Base-by-base conservation (phyloP, 768 basidiomycete species). In the Udeniomyces megalosporus region DNA sequence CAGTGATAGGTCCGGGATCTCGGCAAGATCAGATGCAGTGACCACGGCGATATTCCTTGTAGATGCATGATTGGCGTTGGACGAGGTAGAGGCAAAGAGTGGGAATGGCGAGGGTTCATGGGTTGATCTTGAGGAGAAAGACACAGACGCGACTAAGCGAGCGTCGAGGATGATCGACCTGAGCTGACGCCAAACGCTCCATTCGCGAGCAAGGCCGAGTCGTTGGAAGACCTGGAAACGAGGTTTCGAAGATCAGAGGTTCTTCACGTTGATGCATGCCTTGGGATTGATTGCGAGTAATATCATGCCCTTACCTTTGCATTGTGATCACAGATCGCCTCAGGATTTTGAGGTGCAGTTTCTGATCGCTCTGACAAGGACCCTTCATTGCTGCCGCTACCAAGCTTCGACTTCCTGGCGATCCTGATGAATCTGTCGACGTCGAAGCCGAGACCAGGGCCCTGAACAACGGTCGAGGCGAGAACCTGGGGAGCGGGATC, bases 401-500 rank as follows among this genome's bases (percentile, higher is more conserved):
- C 77, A 52, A 85, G 76, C 1, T 80, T 70, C 64, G 86, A 88
- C 0, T 76, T 75, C 61, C 77, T 76, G 1, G 88, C 85, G n/a
- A 89, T 77, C 12, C 75, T 77, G 1, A 72, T 75, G 67, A 89
- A 83, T 4, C 69, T 73, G 20, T 80, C 77, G 1, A 75, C 58
- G 55, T 81, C 79, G n/a, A 77, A 70, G 26, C 75, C 72, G n/a
- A n/a, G n/a, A n/a, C n/a, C n/a, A n/a, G n/a, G n/a, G n/a, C n/a
- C n/a, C n/a, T n/a, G n/a, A n/a, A n/a, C n/a, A n/a, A n/a, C n/a
- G n/a, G n/a, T n/a, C n/a, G n/a, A n/a, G n/a, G n/a, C n/a, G n/a
- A n/a, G n/a, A n/a, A n/a, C n/a, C n/a, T n/a, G n/a, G n/a, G n/a
- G n/a, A n/a, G n/a, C 66, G 0, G 84, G 82, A 24, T 73, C 70